Percentiles rank a stretch among this genome's conserved stretches.
phyloP scores from a whole-genome alignment of 306 rosid species.

The Prunus padus region DNA sequence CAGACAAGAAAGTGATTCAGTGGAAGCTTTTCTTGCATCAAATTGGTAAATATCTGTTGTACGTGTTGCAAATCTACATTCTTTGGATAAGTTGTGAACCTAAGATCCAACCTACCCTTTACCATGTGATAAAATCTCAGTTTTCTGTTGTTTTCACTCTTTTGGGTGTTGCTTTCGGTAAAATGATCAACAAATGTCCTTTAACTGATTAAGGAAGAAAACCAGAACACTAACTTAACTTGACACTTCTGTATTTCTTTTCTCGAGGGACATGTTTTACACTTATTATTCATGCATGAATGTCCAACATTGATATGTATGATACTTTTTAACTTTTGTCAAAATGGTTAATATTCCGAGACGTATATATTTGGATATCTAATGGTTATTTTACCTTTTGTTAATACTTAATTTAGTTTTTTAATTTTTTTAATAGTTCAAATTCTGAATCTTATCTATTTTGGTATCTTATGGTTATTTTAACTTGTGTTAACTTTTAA shows the following conservation, averaged over 20 bases:
- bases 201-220: constrained; percentile 13
- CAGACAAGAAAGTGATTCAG: constrained; percentile 66
- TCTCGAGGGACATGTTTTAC: not conserved
- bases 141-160: not conserved
- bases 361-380: not conserved
- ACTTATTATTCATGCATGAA: constrained; percentile 3
- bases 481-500: constrained; percentile 9
- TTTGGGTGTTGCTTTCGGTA: constrained; percentile 9
- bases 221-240: not conserved
- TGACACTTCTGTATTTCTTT: constrained; percentile 6
- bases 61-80: constrained; percentile 2
- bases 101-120: not conserved
- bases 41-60: constrained; percentile 60
- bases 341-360: not conserved
- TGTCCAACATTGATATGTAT: too few species aligned
- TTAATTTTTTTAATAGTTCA: not conserved
- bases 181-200: constrained; percentile 22
- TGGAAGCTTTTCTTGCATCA: constrained; percentile 81
- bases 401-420: not conserved
- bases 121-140: not conserved
- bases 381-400: not conserved
- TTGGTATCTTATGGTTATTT: not conserved
- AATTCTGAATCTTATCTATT: not conserved
- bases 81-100: constrained; percentile 9
- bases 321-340: not conserved